These are phyloP conservation scores for Candida gorgasii DNA, from an alignment of 805 yeast genomes.

Conservation along the genomic window DNA sequence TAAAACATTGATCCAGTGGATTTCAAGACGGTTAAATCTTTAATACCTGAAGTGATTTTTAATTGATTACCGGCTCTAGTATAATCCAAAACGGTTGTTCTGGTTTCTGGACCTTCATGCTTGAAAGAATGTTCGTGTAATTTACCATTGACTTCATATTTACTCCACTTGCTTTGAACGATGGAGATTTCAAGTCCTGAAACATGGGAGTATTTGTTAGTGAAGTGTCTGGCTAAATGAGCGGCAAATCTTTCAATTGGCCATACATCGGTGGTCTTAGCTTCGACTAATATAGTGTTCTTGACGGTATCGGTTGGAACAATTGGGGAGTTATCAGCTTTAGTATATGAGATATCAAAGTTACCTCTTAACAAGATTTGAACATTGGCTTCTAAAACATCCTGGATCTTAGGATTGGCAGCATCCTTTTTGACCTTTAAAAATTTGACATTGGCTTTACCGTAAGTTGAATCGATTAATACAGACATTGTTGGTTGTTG, in stretches of 20 bases:
- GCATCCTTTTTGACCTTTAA: constrained; percentile 84
- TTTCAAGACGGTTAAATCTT: constrained; percentile 81
- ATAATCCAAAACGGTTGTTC: constrained; percentile 57
- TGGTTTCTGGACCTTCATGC: constrained; percentile 82
- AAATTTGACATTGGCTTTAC: constrained; percentile 91
- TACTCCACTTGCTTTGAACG: constrained; percentile 77
- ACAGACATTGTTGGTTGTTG: constrained; percentile 14
- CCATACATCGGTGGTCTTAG: constrained; percentile 81
- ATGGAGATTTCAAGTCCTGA: constrained; percentile 68
- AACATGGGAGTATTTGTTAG: constrained; percentile 74
- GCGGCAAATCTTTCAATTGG: constrained; percentile 92
- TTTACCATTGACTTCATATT: constrained; percentile 71
- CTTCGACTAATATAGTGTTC: constrained; percentile 82
- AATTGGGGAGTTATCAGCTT: constrained; percentile 85
- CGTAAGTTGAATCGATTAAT: constrained; percentile 64
- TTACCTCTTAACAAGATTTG: constrained; percentile 73
- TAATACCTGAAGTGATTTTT: constrained; percentile 64
- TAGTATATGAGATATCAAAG: constrained; percentile 78
- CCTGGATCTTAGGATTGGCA: constrained; percentile 69
- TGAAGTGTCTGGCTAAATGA: constrained; percentile 78
- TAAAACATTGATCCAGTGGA: constrained; percentile 92
- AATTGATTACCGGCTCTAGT: constrained; percentile 52
- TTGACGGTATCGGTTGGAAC: constrained; percentile 95
- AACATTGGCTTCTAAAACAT: constrained; percentile 84
- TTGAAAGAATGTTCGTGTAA: constrained; percentile 81